These are phyloP conservation scores for Phytophthora aleatoria DNA, from an alignment of 352 stramenopile genomes.

Conservation along the genomic window DNA sequence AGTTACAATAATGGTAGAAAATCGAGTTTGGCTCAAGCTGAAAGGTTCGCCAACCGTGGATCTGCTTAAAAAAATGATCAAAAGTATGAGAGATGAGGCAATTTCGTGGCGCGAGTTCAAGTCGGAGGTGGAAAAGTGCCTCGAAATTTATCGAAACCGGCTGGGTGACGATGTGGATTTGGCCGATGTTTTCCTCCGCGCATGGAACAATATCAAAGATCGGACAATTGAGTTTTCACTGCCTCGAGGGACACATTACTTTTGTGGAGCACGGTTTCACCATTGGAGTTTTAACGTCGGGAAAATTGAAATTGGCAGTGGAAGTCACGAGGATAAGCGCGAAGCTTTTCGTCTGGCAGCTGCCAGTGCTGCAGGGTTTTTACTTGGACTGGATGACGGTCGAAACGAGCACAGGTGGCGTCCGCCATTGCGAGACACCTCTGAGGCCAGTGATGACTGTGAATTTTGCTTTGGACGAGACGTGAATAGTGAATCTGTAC, in stretches of 20 bases:
- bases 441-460: constrained; percentile 14
- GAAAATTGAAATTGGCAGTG: constrained; percentile 65
- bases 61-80: constrained; percentile 46
- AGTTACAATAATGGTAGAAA: constrained; percentile 36
- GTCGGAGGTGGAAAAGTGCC: constrained; percentile 33
- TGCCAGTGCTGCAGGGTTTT: constrained; percentile 38
- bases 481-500: not conserved
- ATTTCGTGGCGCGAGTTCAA: constrained; percentile 49
- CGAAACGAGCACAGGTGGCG: constrained; percentile 19
- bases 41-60: constrained; percentile 32
- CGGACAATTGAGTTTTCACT: constrained; percentile 19
- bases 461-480: constrained; percentile 16
- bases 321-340: constrained; percentile 50
- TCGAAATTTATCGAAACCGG: constrained; percentile 14
- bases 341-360: constrained; percentile 46
- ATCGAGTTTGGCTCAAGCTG: constrained; percentile 50
- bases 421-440: not conserved
- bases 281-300: constrained; percentile 61
- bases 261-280: constrained; percentile 43
- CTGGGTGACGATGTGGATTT: constrained; percentile 19
- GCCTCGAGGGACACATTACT: constrained; percentile 48
- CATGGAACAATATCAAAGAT: constrained; percentile 55
- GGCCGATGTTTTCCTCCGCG: constrained; percentile 43
- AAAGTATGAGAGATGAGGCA: constrained; percentile 39
- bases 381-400: constrained; percentile 31